A percentile compares a stretch with the other conserved stretches of the same genome.
phyloP scores from a whole-genome alignment of 2,329 filamentous ascomycete genomes.

The Apiospora sp. region DNA sequence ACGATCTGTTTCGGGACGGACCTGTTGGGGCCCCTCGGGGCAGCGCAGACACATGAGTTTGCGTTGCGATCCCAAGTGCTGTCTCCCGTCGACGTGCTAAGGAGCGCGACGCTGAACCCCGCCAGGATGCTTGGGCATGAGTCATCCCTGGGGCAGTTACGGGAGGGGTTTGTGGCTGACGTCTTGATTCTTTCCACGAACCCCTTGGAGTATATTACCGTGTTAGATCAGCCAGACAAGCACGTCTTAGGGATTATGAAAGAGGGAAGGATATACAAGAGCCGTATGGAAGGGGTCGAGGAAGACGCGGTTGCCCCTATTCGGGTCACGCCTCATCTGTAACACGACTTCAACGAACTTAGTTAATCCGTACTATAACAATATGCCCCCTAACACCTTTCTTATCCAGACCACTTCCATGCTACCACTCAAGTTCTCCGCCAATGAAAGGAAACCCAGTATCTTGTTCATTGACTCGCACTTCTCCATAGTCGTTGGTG shows the following conservation, averaged over 20 bases:
- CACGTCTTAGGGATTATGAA: constrained; percentile 58
- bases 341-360: too few relatives aligned
- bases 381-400: too few relatives aligned
- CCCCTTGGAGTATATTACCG: constrained; percentile 59
- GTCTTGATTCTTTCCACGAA: constrained; percentile 57
- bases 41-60: constrained; percentile 60
- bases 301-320: constrained; percentile 30
- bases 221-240: constrained; percentile 55
- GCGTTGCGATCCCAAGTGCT: constrained; percentile 52
- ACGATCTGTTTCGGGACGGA: constrained; percentile 63
- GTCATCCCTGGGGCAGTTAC: constrained; percentile 55
- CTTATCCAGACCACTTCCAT: too few relatives aligned
- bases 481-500: too few relatives aligned
- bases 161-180: constrained; percentile 57
- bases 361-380: too few relatives aligned
- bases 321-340: constrained; percentile 27
- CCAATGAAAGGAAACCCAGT: too few relatives aligned
- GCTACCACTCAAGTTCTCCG: too few relatives aligned
- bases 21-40: constrained; percentile 57
- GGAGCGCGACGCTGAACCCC: constrained; percentile 59
- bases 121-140: constrained; percentile 55
- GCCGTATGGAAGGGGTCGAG: constrained; percentile 29
- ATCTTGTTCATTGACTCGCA: too few relatives aligned
- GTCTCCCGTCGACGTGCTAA: constrained; percentile 52
- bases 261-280: constrained; percentile 53